A percentile compares a stretch with the other conserved stretches of the same genome.
These are phyloP conservation scores for Neophaeococcomyces aloes DNA, from an alignment of 2,329 filamentous ascomycete genomes.

Conservation along the genomic window DNA sequence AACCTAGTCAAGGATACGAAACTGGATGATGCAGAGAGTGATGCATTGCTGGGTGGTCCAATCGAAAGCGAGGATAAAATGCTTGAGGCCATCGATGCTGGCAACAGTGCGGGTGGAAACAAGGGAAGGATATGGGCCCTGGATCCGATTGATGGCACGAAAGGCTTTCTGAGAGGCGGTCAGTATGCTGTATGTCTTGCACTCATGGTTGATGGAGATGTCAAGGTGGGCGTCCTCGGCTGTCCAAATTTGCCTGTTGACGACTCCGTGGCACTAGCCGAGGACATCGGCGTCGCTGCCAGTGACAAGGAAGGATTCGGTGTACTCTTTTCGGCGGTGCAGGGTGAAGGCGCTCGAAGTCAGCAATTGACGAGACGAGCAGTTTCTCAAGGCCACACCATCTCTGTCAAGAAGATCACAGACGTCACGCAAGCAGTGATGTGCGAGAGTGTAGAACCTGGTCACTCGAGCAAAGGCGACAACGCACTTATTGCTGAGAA, in stretches of 20 bases:
- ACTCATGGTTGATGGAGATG: slow-evolving; percentile 83
- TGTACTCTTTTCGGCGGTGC: slow-evolving; percentile 77
- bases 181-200: slow-evolving; percentile 95
- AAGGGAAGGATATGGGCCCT: slow-evolving; percentile 85
- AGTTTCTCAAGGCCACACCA: slow-evolving; percentile 45
- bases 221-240: slow-evolving; percentile 86
- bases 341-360: slow-evolving; percentile 69
- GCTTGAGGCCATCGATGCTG: slow-evolving; percentile 57
- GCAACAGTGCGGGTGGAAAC: slow-evolving; percentile 59
- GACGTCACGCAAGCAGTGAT: slow-evolving; percentile 76
- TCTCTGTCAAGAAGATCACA: slow-evolving; percentile 67
- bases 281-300: slow-evolving; percentile 63
- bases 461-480: slow-evolving; percentile 80
- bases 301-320: slow-evolving; percentile 66
- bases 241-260: slow-evolving; percentile 92
- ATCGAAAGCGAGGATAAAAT: slow-evolving; percentile 54
- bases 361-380: slow-evolving; percentile 52
- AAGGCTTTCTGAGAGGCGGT: slow-evolving; percentile 89
- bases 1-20: slow-evolving; percentile 63
- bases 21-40: slow-evolving; percentile 55
- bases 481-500: slow-evolving; percentile 73
- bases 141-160: slow-evolving; percentile 95
- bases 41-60: slow-evolving; percentile 58
- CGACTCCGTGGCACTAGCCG: slow-evolving; percentile 59
- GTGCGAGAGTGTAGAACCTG: slow-evolving; percentile 92